These are phyloP conservation scores for Eutrema salsugineum DNA, from an alignment of 441 rosid genomes.

Conservation along the genomic window DNA sequence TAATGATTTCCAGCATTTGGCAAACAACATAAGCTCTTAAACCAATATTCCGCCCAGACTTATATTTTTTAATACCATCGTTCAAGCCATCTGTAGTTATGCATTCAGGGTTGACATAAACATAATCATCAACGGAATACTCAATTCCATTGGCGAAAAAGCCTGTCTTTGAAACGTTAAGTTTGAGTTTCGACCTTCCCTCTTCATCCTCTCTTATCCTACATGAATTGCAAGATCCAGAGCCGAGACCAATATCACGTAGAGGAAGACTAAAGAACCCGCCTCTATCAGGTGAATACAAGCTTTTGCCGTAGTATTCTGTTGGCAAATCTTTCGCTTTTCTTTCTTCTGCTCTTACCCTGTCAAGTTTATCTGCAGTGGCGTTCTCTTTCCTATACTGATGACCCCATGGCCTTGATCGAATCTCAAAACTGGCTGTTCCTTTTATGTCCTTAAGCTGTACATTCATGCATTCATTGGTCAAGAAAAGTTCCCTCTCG, in stretches of 20 bases:
- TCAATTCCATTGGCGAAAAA: slow-evolving; percentile 45
- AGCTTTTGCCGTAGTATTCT: slow-evolving; percentile 76
- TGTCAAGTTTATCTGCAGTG: slow-evolving; percentile 48
- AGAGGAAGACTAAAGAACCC: slow-evolving; percentile 69
- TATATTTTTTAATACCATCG: slow-evolving; percentile 40
- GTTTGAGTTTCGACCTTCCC: slow-evolving; percentile 35
- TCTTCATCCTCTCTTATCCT: slow-evolving; percentile 38
- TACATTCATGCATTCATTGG: slow-evolving; percentile 51
- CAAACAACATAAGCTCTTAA: slow-evolving; percentile 69
- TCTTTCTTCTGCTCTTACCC: slow-evolving; percentile 66
- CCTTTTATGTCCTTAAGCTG: slow-evolving; percentile 54
- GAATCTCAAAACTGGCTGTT: slow-evolving; percentile 41
- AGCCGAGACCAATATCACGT: slow-evolving; percentile 51
- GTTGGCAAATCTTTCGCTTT: slow-evolving; percentile 57
- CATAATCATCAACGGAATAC: slow-evolving; percentile 57
- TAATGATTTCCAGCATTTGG: slow-evolving; percentile 60
- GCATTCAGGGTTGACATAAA: slow-evolving; percentile 49
- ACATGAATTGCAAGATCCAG: slow-evolving; percentile 68
- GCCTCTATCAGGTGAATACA: slow-evolving; percentile 79
- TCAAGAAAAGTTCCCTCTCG: slow-evolving; percentile 73
- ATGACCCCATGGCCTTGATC: slow-evolving; percentile 71
- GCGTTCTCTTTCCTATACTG: slow-evolving; percentile 47
- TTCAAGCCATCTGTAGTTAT: slow-evolving; percentile 33
- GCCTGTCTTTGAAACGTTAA: slow-evolving; percentile 37
- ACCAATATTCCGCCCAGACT: slow-evolving; percentile 80